These are phyloP conservation scores for Lentithecium fluviatile DNA, from an alignment of 495 filamentous ascomycete species.

Conservation along the genomic window DNA sequence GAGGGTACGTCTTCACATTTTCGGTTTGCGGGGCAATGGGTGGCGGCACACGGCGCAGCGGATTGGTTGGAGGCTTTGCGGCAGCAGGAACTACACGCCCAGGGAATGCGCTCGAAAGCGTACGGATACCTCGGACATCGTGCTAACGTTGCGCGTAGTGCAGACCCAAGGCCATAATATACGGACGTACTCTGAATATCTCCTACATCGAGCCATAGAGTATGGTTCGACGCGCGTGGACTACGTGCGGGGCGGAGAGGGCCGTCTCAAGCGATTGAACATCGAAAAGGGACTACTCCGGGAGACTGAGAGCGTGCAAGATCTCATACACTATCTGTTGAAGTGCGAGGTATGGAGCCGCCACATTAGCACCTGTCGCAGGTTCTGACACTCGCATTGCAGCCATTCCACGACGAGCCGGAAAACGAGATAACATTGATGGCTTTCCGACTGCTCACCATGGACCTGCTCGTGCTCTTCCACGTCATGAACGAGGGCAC, in stretches of 20 bases:
- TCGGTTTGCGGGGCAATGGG: not conserved
- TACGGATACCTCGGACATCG: not conserved
- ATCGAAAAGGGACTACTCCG: constrained; percentile 91
- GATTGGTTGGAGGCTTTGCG: no score
- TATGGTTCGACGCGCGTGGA: constrained; percentile 83
- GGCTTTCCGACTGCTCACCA: constrained; percentile 88
- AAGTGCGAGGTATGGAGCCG: constrained; percentile 77
- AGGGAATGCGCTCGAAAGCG: no score
- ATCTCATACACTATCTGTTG: constrained; percentile 78
- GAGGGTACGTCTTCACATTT: constrained; percentile 64
- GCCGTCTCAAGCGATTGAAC: constrained; percentile 76
- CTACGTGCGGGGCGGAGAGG: constrained; percentile 81
- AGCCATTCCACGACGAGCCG: constrained; percentile 83
- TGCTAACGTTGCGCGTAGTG: constrained; percentile 51
- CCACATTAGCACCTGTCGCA: constrained; percentile 4
- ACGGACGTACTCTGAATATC: constrained; percentile 82
- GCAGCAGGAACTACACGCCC: no score
- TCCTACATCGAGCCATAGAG: constrained; percentile 75
- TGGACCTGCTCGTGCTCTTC: constrained; percentile 87
- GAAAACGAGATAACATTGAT: constrained; percentile 98
- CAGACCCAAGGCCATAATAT: constrained; percentile 96
- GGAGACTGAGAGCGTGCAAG: constrained; percentile 89
- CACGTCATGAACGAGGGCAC: constrained; percentile 96
- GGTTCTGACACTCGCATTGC: constrained; percentile 33
- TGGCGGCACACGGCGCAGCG: no score